Evolutionary conservation across 139 green algal species (phyloP).

Genomic region (Pseudopediastrum boryanum): DNA sequence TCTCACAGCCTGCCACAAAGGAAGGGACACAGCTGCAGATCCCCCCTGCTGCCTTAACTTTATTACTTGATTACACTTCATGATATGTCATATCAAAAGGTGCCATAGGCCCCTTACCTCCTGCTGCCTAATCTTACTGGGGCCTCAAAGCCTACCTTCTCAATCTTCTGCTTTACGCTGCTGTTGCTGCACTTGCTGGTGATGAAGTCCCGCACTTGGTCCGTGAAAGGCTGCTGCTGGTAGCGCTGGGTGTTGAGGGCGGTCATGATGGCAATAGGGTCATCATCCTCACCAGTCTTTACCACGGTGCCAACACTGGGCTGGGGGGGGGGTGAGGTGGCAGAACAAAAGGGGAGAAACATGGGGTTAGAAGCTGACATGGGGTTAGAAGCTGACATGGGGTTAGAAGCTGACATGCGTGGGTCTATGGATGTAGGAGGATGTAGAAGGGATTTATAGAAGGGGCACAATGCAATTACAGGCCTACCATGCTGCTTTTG

Average conservation of each 20-base stretch:
- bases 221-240: conserved; percentile 45
- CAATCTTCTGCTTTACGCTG: conserved; percentile 37
- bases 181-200: conserved; percentile 36
- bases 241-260: conserved; percentile 67
- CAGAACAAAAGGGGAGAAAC: background rate
- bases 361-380: background rate
- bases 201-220: conserved; percentile 70
- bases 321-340: conserved; percentile 44
- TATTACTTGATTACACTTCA: too few relatives aligned
- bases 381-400: background rate
- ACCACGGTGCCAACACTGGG: conserved; percentile 82
- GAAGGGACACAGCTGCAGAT: too few relatives aligned
- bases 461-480: too few relatives aligned
- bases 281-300: conserved; percentile 81
- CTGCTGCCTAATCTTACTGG: background rate
- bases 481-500: too few relatives aligned
- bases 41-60: too few relatives aligned
- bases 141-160: conserved; percentile 1
- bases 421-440: too few relatives aligned
- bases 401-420: background rate
- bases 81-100: too few relatives aligned
- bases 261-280: conserved; percentile 82
- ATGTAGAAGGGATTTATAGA: too few relatives aligned
- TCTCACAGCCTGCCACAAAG: too few relatives aligned
- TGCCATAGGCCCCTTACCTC: too few relatives aligned